Conservation (phyloP, 2,329 filamentous ascomycete species). For the Clonostachys byssicola region DNA sequence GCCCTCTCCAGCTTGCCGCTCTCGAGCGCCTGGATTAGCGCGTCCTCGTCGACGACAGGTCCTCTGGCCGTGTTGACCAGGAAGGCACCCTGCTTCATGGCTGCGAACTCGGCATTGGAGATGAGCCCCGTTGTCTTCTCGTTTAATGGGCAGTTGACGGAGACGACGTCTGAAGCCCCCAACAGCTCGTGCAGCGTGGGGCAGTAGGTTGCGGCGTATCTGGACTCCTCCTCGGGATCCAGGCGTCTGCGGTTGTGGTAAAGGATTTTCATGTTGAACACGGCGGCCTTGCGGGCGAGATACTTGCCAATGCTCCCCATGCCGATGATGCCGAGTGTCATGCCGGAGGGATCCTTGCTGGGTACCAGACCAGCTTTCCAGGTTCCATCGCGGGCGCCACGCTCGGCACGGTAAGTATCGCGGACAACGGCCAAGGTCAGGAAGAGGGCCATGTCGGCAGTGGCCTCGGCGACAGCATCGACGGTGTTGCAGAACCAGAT, state of each 20-base stretch:
- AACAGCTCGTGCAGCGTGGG: conserved; percentile 5
- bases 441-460: conserved; percentile 38
- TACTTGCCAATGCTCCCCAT: conserved; percentile 42
- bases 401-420: conserved; percentile 32
- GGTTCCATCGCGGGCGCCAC: conserved; percentile 21
- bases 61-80: conserved; percentile 72
- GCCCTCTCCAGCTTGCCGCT: conserved; percentile 55
- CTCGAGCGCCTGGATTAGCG: conserved; percentile 62
- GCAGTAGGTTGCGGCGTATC: conserved; percentile 10
- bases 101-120: conserved; percentile 54
- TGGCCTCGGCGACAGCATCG: conserved; percentile 46
- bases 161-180: conserved; percentile 56
- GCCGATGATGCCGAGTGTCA: conserved; percentile 42
- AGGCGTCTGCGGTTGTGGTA: conserved; percentile 32
- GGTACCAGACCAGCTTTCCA: conserved; percentile 20
- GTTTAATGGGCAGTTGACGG: conserved; percentile 64
- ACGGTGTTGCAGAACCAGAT: conserved; percentile 49
- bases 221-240: conserved; percentile 19
- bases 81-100: conserved; percentile 64
- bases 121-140: conserved; percentile 50
- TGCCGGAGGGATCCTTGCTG: conserved; percentile 29
- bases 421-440: conserved; percentile 28
- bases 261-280: conserved; percentile 35
- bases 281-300: conserved; percentile 28
- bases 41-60: conserved; percentile 68